phyloP scores from a whole-genome alignment of 805 yeast species.

The Suhomyces faveliae region DNA sequence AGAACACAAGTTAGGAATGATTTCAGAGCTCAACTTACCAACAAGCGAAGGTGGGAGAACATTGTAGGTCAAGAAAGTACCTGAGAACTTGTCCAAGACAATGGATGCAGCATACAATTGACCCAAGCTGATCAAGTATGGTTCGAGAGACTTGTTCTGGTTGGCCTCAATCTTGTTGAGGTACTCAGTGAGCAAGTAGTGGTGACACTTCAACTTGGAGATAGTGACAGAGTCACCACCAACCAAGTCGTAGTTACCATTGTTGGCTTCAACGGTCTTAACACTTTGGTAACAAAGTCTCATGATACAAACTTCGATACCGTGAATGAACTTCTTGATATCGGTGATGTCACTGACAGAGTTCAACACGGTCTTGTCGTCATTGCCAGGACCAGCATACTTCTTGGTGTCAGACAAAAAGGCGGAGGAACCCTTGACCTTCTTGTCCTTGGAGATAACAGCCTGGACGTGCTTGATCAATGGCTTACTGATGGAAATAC shows the following conservation, averaged over 20 bases:
- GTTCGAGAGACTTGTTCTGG: constrained; percentile 42
- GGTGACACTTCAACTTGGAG: constrained; percentile 52
- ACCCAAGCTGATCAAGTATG: constrained; percentile 53
- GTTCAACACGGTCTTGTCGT: constrained; percentile 25
- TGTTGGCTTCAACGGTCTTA: constrained; percentile 29
- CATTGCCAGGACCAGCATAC: constrained; percentile 18
- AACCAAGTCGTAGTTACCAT: constrained; percentile 45
- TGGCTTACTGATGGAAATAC: constrained; percentile 41
- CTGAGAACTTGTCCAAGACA: constrained; percentile 65
- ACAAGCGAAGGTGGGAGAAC: constrained; percentile 51
- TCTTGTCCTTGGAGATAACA: constrained; percentile 28
- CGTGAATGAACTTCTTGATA: constrained; percentile 30
- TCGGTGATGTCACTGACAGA: constrained; percentile 26
- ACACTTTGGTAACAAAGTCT: constrained; percentile 36
- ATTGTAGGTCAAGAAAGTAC: constrained; percentile 65
- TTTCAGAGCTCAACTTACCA: constrained; percentile 44
- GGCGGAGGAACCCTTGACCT: constrained; percentile 45
- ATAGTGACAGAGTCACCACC: constrained; percentile 46
- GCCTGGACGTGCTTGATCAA: constrained; percentile 32
- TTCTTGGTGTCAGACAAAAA: constrained; percentile 38
- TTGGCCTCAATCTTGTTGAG: constrained; percentile 34
- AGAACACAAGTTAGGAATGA: constrained; percentile 34
- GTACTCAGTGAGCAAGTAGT: constrained; percentile 44
- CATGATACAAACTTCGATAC: constrained; percentile 39
- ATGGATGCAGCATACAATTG: constrained; percentile 58